A percentile compares a stretch with the other conserved stretches of the same genome.
These are phyloP conservation scores for Ceratocystis cacaofunesta DNA, from an alignment of 2,329 filamentous ascomycete species.

Conservation along the genomic window DNA sequence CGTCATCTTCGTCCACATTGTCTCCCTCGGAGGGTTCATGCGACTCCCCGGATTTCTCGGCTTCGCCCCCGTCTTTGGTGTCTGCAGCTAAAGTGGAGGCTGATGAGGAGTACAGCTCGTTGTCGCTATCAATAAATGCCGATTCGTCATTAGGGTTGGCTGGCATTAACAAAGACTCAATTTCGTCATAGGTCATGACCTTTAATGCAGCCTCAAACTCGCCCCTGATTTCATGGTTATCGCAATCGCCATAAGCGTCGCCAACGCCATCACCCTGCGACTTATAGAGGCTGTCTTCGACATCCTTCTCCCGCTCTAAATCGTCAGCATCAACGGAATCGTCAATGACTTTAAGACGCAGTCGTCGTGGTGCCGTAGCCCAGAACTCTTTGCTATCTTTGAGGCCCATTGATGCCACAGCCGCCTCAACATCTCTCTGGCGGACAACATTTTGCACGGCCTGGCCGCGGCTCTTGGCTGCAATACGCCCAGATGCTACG, in stretches of 20 bases:
- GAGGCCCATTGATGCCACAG: slow-evolving; percentile 29
- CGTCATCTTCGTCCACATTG: not conserved
- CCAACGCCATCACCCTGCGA: slow-evolving; percentile 19
- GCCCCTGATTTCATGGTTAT: not conserved
- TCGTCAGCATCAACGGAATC: slow-evolving; percentile 20
- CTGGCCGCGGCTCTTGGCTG: slow-evolving; percentile 30
- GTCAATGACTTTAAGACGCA: slow-evolving; percentile 34
- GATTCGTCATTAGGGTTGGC: not conserved
- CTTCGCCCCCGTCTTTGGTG: not conserved
- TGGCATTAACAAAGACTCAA: slow-evolving; percentile 28
- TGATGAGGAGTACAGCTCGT: not conserved
- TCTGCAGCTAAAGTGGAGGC: not conserved
- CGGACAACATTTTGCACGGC: slow-evolving; percentile 20
- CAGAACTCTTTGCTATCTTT: slow-evolving; percentile 30
- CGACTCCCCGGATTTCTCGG: not conserved
- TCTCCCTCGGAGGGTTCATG: not conserved
- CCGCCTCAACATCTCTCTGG: slow-evolving; percentile 34
- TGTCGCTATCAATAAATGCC: not conserved
- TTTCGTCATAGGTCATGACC: slow-evolving; percentile 30
- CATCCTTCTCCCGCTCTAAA: slow-evolving; percentile 17
- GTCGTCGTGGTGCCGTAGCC: slow-evolving; percentile 33
- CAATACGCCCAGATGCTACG: slow-evolving; percentile 53
- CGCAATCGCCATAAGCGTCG: not conserved
- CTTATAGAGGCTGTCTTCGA: slow-evolving; percentile 11
- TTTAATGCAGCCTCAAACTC: slow-evolving; percentile 18